Base-by-base conservation (phyloP, 352 stramenopile genomes). In the Elongisporangium anandrum region DNA sequence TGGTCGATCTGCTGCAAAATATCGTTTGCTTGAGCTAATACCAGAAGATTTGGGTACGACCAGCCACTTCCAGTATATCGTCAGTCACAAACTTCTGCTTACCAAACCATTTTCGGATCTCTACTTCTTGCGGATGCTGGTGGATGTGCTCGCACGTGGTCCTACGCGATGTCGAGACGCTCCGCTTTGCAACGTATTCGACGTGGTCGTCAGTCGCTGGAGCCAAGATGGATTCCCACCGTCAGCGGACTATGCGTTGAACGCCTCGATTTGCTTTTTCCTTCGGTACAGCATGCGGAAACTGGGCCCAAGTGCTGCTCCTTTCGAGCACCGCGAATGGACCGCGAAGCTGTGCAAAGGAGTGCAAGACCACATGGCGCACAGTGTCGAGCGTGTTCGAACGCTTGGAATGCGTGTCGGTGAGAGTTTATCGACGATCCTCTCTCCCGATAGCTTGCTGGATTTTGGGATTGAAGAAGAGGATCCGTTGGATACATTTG, bases 291-390 rank as follows among this genome's bases (percentile, higher is more conserved):
- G 66, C n/a, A 63, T 91, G 41, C 59, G 61, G 7, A 60, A 61
- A 21, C 55, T 92, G 16, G 53, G 65, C 17, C 26, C 62, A 6
- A 20, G 51, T 19, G 26, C 39, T 15, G 53, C 49, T 53, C 26
- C 48, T 26, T 77, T 84, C n/a, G 53, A 38, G 2, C 34, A 77
- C 4, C 68, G 67, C 21, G 77, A 87, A 50, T 92, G 83, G 80
- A 77, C 78, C 13, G 70, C 76, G 19, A 84, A 85, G 60, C 48
- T 92, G 13, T 90, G 80, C 57, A 84, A 87, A 57, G 83, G 83
- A 13, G 77, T 92, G 2, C 83, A 92, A 68, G 65, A 76, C 13
- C 81, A 90, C 66, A 88, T 92, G 77, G 69, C 60, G 8, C 77
- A 90, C 54, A 88, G 79, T 2, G 52, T 88, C 7, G 70, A 83